These are phyloP conservation scores for Talaromyces pinophilus DNA, from an alignment of 2,329 filamentous ascomycete genomes.

Conservation along the genomic window DNA sequence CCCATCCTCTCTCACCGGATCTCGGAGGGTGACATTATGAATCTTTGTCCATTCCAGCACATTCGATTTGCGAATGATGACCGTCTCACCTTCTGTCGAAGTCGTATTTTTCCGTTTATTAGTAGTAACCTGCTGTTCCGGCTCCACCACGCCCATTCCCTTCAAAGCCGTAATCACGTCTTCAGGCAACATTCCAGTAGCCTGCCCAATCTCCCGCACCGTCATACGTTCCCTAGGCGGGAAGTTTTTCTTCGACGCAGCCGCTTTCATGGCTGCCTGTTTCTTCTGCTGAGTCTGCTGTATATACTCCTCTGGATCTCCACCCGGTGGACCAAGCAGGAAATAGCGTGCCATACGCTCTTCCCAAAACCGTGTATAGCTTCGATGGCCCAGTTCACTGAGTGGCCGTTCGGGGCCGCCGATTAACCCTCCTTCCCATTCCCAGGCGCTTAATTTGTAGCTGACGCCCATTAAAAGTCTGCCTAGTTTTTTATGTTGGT, in stretches of 20 bases:
- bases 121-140: constrained; percentile 31
- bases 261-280: constrained; percentile 49
- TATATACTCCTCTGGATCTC: constrained; percentile 32
- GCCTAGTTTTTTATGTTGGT: constrained; percentile 87
- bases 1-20: constrained; percentile 70
- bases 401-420: constrained; percentile 94
- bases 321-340: constrained; percentile 38
- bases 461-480: constrained; percentile 87
- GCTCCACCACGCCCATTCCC: constrained; percentile 72
- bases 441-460: constrained; percentile 84
- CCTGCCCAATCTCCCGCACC: constrained; percentile 69
- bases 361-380: constrained; percentile 84
- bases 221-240: constrained; percentile 55
- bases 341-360: constrained; percentile 75
- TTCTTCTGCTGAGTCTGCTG: constrained; percentile 33
- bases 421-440: constrained; percentile 65
- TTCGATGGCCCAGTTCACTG: constrained; percentile 77
- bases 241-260: constrained; percentile 26
- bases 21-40: constrained; percentile 64
- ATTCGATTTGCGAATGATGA: constrained; percentile 58
- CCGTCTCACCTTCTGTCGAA: constrained; percentile 29
- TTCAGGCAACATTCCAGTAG: constrained; percentile 81
- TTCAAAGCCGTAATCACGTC: constrained; percentile 78
- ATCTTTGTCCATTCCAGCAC: constrained; percentile 67
- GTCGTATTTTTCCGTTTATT: background rate